Percentiles rank a stretch among this genome's conserved stretches.
Conservation (phyloP, 2,329 filamentous ascomycete species). For the Pseudofabraea citricarpa region DNA sequence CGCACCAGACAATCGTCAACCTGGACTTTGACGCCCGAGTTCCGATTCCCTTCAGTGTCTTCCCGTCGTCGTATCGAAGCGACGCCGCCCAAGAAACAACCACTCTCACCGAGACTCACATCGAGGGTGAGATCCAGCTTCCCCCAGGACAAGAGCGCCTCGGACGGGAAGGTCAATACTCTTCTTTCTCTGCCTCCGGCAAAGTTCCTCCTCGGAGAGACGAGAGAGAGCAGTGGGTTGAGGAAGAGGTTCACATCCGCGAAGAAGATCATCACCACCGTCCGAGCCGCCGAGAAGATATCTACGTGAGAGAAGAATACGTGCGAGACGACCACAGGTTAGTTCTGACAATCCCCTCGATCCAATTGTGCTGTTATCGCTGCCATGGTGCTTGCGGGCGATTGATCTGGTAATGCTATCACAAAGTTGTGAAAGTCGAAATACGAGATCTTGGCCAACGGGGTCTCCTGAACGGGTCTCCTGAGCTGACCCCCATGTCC, state of each 20-base stretch:
- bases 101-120: conserved; percentile 66
- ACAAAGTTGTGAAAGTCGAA: not conserved
- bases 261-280: conserved; percentile 73
- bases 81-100: conserved; percentile 57
- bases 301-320: conserved; percentile 49
- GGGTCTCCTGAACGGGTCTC: no score
- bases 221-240: conserved; percentile 40
- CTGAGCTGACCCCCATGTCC: not conserved
- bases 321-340: conserved; percentile 51
- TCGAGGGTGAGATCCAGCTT: conserved; percentile 84
- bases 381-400: not conserved
- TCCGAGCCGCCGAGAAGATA: conserved; percentile 56
- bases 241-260: conserved; percentile 80
- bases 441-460: not conserved
- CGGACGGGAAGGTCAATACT: conserved; percentile 97
- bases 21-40: conserved; percentile 99
- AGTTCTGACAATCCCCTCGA: conserved; percentile 26
- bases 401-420: not conserved
- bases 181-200: conserved; percentile 61
- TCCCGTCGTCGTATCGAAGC: conserved; percentile 92
- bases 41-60: conserved; percentile 99
- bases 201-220: conserved; percentile 60
- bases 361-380: not conserved
- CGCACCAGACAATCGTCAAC: conserved; percentile 76
- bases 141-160: conserved; percentile 63